A percentile compares a stretch with the other conserved stretches of the same genome.
phyloP scores from a whole-genome alignment of 2,329 filamentous ascomycete species.

The Colletotrichum acutatum region DNA sequence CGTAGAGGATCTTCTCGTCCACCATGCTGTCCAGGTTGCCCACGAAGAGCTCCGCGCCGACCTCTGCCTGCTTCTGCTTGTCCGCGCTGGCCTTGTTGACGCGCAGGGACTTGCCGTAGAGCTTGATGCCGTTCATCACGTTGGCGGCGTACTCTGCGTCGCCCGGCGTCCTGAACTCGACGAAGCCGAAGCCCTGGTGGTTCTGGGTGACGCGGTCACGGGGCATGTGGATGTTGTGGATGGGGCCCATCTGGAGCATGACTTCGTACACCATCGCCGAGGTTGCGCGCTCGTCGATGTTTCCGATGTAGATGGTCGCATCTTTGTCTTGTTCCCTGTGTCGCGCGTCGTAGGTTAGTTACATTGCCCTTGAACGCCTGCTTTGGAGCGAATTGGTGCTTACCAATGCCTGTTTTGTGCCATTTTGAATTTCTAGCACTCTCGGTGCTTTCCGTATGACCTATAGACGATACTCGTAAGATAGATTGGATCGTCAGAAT shows the following conservation, averaged over 20 bases:
- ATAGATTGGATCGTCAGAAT: not conserved
- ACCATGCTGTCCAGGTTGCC: slow-evolving; percentile 96
- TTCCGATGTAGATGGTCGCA: slow-evolving; percentile 97
- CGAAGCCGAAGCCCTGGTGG: slow-evolving; percentile 98
- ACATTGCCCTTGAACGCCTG: not conserved
- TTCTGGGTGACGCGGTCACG: slow-evolving; percentile 97
- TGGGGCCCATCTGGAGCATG: slow-evolving; percentile 97
- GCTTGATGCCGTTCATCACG: slow-evolving; percentile 94
- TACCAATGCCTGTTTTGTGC: slow-evolving; percentile 81
- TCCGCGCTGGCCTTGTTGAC: slow-evolving; percentile 95
- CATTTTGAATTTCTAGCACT: slow-evolving; percentile 58
- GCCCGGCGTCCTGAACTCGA: slow-evolving; percentile 95
- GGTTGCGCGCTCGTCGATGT: slow-evolving; percentile 95
- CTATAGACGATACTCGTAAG: not conserved
- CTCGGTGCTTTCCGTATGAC: not conserved
- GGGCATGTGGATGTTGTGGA: slow-evolving; percentile 97
- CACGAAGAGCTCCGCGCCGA: slow-evolving; percentile 96
- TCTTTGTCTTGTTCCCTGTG: slow-evolving; percentile 97
- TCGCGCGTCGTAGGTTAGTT: slow-evolving; percentile 40
- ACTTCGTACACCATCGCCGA: slow-evolving; percentile 95
- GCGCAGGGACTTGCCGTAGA: slow-evolving; percentile 93
- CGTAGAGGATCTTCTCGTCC: slow-evolving; percentile 94
- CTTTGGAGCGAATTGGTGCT: slow-evolving; percentile 37
- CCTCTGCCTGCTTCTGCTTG: slow-evolving; percentile 92
- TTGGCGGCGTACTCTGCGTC: slow-evolving; percentile 97